Conservation (phyloP, 2,329 filamentous ascomycete species). For the Penicillium sp. region DNA sequence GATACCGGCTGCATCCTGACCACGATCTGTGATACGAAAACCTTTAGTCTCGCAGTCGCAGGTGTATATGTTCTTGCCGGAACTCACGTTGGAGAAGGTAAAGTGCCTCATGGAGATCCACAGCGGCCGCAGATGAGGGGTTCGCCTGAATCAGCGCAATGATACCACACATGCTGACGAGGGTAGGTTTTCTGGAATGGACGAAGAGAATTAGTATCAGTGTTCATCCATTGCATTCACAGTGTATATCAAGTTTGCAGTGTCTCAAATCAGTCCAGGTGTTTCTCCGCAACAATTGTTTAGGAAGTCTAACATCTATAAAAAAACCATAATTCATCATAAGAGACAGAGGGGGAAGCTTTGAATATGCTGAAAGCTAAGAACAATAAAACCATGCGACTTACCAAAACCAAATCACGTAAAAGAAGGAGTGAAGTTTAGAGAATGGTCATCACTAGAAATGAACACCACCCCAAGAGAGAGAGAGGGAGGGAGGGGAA, state of each 20-base stretch:
- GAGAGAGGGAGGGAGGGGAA: conserved; percentile 18
- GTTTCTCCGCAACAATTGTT: conserved; percentile 41
- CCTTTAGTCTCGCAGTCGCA: conserved; percentile 21
- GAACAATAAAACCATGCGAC: conserved; percentile 3
- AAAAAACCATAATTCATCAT: conserved; percentile 45
- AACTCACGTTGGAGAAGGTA: conserved; percentile 62
- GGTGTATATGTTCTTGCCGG: conserved; percentile 2
- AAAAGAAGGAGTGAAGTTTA: conserved; percentile 10
- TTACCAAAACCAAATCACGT: conserved; percentile 17
- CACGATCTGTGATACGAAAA: conserved; percentile 52
- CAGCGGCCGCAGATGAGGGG: conserved; percentile 51
- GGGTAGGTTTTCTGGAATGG: conserved; percentile 21
- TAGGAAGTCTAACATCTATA: conserved; percentile 52
- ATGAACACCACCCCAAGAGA: conserved; percentile 12
- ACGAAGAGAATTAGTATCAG: conserved; percentile 14
- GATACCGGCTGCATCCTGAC: conserved; percentile 87
- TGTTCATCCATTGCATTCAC: conserved; percentile 7
- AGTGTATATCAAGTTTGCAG: conserved; percentile 2
- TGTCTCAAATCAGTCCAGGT: conserved; percentile 32
- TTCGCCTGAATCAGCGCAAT: conserved; percentile 60
- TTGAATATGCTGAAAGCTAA: not conserved
- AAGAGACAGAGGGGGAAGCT: conserved; percentile 13
- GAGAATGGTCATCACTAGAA: conserved; percentile 21
- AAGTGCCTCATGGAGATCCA: conserved; percentile 68
- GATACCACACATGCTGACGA: conserved; percentile 59